Evolutionary conservation across 805 yeast species (phyloP).

Genomic region (Diddensiella caesifluorescens): DNA sequence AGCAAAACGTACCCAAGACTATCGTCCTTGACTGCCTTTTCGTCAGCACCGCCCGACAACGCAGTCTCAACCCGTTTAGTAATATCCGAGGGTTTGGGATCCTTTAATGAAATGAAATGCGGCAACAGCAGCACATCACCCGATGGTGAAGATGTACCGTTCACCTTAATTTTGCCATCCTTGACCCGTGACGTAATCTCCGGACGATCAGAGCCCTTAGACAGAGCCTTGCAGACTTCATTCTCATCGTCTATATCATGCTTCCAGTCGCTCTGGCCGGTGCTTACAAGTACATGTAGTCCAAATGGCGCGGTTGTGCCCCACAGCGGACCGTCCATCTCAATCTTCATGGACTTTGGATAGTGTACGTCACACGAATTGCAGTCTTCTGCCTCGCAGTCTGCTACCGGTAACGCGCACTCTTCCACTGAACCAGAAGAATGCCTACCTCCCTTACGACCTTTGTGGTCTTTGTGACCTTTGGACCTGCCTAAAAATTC

Average conservation of each 20-base stretch:
- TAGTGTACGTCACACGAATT: slow-evolving; percentile 47
- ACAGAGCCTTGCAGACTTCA: slow-evolving; percentile 8
- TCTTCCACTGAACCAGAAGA: too few species aligned
- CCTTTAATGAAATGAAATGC: slow-evolving; percentile 62
- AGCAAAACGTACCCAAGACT: slow-evolving; percentile 46
- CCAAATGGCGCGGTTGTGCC: slow-evolving; percentile 66
- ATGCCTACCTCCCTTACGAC: too few species aligned
- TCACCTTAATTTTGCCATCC: slow-evolving; percentile 9
- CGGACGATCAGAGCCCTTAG: background rate
- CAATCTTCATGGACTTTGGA: slow-evolving; percentile 48
- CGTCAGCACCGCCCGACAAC: slow-evolving; percentile 29
- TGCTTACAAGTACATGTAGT: slow-evolving; percentile 72
- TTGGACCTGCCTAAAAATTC: too few species aligned
- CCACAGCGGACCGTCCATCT: slow-evolving; percentile 48
- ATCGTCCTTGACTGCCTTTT: background rate
- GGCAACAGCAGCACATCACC: slow-evolving; percentile 56
- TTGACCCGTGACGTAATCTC: background rate
- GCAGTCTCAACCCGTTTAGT: slow-evolving; percentile 37
- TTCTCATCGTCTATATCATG: slow-evolving; percentile 59
- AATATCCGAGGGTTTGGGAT: slow-evolving; percentile 42
- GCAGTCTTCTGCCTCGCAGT: slow-evolving; percentile 48
- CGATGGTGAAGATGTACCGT: slow-evolving; percentile 2
- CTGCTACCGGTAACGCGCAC: slow-evolving; percentile 40
- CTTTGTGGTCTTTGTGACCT: too few species aligned
- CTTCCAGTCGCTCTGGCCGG: slow-evolving; percentile 81